Conservation (phyloP, 495 filamentous ascomycete species). For the Penicillium egyptiacum region DNA sequence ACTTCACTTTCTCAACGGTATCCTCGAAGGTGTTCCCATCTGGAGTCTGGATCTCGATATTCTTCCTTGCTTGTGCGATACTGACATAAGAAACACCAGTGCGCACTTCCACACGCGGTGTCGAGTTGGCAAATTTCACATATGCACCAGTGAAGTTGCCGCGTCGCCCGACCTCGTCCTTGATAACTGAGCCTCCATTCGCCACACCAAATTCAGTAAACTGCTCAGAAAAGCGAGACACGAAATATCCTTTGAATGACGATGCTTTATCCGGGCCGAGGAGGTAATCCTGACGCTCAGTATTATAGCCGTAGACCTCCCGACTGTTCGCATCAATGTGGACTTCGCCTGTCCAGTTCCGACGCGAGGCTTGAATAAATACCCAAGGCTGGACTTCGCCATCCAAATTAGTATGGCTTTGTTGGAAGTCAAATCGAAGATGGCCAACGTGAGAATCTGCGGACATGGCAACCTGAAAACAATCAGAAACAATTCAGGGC, state of each 20-base stretch:
- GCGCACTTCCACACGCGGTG: conserved; percentile 25
- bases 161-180: conserved; percentile 6
- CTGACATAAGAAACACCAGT: conserved; percentile 32
- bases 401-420: neutral
- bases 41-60: conserved; percentile 24
- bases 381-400: conserved; percentile 20
- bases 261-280: conserved; percentile 28
- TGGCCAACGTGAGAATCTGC: conserved; percentile 28
- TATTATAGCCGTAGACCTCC: conserved; percentile 30
- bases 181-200: conserved; percentile 10
- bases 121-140: conserved; percentile 19
- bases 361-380: conserved; percentile 27
- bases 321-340: conserved; percentile 17
- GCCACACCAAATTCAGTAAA: conserved; percentile 21
- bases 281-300: conserved; percentile 32
- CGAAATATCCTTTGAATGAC: conserved; percentile 30
- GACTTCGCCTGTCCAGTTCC: conserved; percentile 31
- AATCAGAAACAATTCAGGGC: neutral
- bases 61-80: conserved; percentile 28
- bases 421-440: conserved; percentile 26
- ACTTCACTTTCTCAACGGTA: conserved; percentile 23
- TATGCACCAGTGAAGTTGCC: conserved; percentile 30
- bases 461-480: conserved; percentile 21
- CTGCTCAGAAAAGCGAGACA: conserved; percentile 27
- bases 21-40: conserved; percentile 19